These are phyloP conservation scores for Hippophae tibetana DNA, from an alignment of 306 rosid species.

Conservation along the genomic window DNA sequence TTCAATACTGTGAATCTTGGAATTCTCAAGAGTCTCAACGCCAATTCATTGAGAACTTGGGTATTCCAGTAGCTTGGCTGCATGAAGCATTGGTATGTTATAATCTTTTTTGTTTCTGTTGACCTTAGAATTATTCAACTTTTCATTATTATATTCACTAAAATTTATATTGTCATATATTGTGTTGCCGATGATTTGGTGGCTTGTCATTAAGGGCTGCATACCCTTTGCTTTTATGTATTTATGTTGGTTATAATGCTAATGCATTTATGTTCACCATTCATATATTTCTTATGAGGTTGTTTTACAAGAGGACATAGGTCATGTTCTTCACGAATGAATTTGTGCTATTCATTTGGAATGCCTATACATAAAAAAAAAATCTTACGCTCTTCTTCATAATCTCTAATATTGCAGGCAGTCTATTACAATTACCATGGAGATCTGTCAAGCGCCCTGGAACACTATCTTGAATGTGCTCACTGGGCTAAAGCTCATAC, in stretches of 20 bases:
- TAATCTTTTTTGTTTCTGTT: conserved; percentile 3
- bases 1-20: conserved; percentile 95
- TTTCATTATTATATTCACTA: background rate
- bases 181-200: background rate
- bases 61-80: conserved; percentile 81
- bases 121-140: no score
- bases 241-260: conserved; percentile 2
- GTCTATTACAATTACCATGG: conserved; percentile 62
- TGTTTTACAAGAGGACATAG: conserved; percentile 3
- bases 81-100: conserved; percentile 87
- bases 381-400: conserved; percentile 15
- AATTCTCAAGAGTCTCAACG: conserved; percentile 70
- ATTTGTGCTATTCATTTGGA: conserved; percentile 13
- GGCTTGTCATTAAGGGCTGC: background rate
- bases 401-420: conserved; percentile 50
- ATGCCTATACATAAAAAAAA: background rate
- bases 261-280: background rate
- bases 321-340: conserved; percentile 12
- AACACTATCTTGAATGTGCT: conserved; percentile 71
- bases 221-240: conserved; percentile 14
- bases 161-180: background rate
- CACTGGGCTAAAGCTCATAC: conserved; percentile 94
- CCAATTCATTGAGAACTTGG: conserved; percentile 69
- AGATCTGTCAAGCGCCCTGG: conserved; percentile 64
- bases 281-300: conserved; percentile 3